Percentiles rank a stretch among this genome's conserved stretches.
These are phyloP conservation scores for Cytospora leucostoma DNA, from an alignment of 2,329 filamentous ascomycete species.

Conservation along the genomic window DNA sequence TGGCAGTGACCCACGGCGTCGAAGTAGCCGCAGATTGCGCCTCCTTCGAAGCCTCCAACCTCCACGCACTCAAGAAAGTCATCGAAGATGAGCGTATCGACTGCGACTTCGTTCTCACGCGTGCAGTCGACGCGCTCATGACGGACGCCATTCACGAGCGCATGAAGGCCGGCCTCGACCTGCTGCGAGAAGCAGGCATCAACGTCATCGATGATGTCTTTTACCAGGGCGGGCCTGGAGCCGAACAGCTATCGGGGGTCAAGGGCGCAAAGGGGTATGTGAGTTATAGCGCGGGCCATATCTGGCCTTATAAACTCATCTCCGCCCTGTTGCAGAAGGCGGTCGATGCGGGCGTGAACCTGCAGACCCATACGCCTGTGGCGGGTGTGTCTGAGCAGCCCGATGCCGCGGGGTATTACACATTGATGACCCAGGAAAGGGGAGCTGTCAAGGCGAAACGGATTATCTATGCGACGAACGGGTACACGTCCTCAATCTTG, in stretches of 20 bases:
- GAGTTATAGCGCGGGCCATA: slow-evolving; percentile 35
- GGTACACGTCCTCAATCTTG: slow-evolving; percentile 36
- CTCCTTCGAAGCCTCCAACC: slow-evolving; percentile 35
- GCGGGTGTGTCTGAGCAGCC: slow-evolving; percentile 27
- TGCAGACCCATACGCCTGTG: slow-evolving; percentile 36
- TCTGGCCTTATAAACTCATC: slow-evolving; percentile 40
- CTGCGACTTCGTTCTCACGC: slow-evolving; percentile 46
- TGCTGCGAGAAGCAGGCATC: slow-evolving; percentile 35
- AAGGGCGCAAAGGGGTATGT: slow-evolving; percentile 40
- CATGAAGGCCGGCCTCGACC: slow-evolving; percentile 36
- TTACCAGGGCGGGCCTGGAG: slow-evolving; percentile 33
- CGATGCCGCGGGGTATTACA: slow-evolving; percentile 28
- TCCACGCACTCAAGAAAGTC: slow-evolving; percentile 38
- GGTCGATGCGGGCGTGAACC: slow-evolving; percentile 31
- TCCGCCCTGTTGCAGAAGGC: slow-evolving; percentile 32
- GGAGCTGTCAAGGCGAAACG: slow-evolving; percentile 30
- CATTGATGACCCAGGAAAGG: slow-evolving; percentile 24
- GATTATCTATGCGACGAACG: slow-evolving; percentile 40
- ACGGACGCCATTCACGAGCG: slow-evolving; percentile 29
- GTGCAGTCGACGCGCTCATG: slow-evolving; percentile 43
- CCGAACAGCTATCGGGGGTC: slow-evolving; percentile 39
- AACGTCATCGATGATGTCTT: slow-evolving; percentile 35
- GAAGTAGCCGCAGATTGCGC: slow-evolving; percentile 36
- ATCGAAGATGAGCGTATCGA: slow-evolving; percentile 44
- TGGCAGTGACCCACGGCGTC: slow-evolving; percentile 32